Evolutionary conservation across 2,329 filamentous ascomycete genomes (phyloP), one percentile per base, ranked within the genome.

Genomic region (Esteya vermicola): DNA sequence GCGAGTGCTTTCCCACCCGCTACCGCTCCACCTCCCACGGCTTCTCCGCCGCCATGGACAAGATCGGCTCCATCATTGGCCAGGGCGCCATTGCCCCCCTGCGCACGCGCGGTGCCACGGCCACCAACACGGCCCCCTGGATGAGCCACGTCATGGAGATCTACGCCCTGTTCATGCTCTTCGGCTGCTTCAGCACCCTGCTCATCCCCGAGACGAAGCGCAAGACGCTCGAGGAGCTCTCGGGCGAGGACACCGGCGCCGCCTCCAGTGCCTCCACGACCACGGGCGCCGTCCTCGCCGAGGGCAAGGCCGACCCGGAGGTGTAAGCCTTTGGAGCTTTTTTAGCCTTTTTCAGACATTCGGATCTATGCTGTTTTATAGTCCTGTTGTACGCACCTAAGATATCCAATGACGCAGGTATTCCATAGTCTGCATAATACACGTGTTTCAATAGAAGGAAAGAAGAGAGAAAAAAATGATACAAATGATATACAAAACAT

Each of bases 121-220:
- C 48, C 8, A 47, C 39, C 3, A 60, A 62, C 45, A 47, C 55
- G 14, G 51, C 49, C 39, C 81, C 79, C 2, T 86, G 81, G 81
- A 69, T 86, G 57, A 68, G 85, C 60, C 81, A 85, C 56, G 80
- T 85, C 31, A 73, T 86, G 53, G 65, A 84, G 65, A 85, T 85
- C 50, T 72, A 69, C 52, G 78, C 80, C 6, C 65, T 83, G 22
- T 85, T 88, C 67, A 86, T 85, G 81, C 67, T 85, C 26, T 63
- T 74, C 43, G 82, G 82, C 42, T 64, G 73, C 59, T 67, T 80
- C 54, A 81, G 78, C 9, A 78, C 78, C 1, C 58, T 82, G 2
- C 61, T 83, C 43, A 82, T 85, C 43, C 78, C 78, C 8, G 81
- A 85, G 65, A 85, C 78, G 18, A 83, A 81, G 63, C 65, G 78